Base-by-base conservation (phyloP, 2,329 filamentous ascomycete genomes). In the Coniochaeta prunicola region DNA sequence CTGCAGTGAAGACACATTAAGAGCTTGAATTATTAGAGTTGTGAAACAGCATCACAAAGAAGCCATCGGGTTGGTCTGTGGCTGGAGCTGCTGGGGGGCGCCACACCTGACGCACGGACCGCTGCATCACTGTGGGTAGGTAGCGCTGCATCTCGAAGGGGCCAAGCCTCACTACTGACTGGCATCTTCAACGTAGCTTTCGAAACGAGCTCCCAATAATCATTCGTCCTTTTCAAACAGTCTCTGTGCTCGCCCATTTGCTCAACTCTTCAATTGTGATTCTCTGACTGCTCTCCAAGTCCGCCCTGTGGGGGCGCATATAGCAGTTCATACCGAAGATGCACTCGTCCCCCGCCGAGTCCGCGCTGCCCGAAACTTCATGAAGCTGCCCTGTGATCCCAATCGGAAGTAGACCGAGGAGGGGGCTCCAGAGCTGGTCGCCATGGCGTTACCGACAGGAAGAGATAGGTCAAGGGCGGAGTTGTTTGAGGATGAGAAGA, bases 401-500 rank as follows among this genome's bases (percentile, higher is more conserved):
- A 31, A 59, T 21, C 7, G 45, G 50, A 38, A 58, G 55, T 54
- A 54, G 58, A 59, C 59, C 54, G 62, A 62, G 63, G 62, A 58
- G 61, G 62, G 60, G 59, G 59, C 62, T 53, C 57, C 54, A 53
- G 45, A 59, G 57, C 60, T 56, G 53, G 17, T 54, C 58, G 56
- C 59, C 60, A 73, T 69, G 70, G 68, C 66, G 62, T 69, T 61
- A 66, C 66, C 60, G 58, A 70, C 66, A 59, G 67, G 70, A 64
- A 73, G 73, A 61, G 74, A 76, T 50, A 66, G 70, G 65, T 74
- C 60, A 59, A 70, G 76, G 66, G 93, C 93, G 58, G 91, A 96
- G 77, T 85, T 86, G 67, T 99, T 97, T 73, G 94, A 99, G 74
- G 92, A 97, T 70, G 94, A 99, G 80, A 96, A 97, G 80, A 83